Evolutionary conservation across 23 red algal genomes (phyloP).

Genomic region (Chondrus crispus): DNA sequence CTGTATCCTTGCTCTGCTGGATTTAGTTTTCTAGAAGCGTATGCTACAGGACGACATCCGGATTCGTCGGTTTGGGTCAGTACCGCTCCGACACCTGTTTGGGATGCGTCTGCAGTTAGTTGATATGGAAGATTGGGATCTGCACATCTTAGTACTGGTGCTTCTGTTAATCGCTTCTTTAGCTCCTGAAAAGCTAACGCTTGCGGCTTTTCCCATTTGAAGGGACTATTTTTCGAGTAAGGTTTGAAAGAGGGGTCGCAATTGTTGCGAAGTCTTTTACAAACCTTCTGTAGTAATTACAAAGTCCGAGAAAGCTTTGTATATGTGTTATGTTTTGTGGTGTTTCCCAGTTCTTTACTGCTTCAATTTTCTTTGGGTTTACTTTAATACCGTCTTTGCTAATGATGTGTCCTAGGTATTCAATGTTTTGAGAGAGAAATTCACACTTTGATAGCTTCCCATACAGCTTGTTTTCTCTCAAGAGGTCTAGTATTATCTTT

Average conservation of each 20-base stretch:
- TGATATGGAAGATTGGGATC: not conserved
- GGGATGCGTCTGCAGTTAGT: slow-evolving; percentile 2
- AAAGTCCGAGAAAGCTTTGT: slow-evolving; percentile 30
- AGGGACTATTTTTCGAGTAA: not conserved
- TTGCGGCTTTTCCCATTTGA: not conserved
- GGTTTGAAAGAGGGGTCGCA: not conserved
- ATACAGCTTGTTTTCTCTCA: not conserved
- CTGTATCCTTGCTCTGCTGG: slow-evolving; percentile 18
- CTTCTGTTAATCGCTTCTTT: not conserved
- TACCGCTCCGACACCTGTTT: not conserved
- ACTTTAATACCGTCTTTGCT: not conserved
- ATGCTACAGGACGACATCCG: slow-evolving; percentile 1
- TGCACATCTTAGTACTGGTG: slow-evolving; percentile 4
- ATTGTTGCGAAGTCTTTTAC: slow-evolving; percentile 22
- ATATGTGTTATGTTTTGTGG: not conserved
- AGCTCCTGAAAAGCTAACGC: not conserved
- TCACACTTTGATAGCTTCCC: not conserved
- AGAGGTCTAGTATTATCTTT: not conserved
- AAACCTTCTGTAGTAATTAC: slow-evolving; percentile 40
- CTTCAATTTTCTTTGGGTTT: slow-evolving; percentile 29
- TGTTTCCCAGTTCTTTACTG: not conserved
- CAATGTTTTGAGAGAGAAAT: not conserved
- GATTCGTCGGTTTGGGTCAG: slow-evolving; percentile 6
- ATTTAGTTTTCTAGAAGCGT: slow-evolving; percentile 22
- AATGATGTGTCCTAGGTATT: slow-evolving; percentile 20